Conservation (phyloP, 2,329 filamentous ascomycete species). For the Lecanicillium sp. region DNA sequence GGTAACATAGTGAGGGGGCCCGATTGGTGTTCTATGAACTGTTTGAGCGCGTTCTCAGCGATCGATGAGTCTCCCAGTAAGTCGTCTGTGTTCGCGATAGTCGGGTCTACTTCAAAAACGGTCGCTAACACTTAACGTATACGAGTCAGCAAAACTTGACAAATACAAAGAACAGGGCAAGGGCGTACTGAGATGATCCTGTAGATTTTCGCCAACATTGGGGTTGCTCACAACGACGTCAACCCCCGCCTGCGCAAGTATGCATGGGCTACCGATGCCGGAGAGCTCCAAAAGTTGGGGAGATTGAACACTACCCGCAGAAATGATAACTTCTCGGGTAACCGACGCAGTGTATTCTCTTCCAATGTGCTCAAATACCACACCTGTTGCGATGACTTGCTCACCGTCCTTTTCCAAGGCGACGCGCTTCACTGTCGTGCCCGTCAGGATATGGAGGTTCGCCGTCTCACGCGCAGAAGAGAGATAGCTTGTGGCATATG, state of each 20-base stretch:
- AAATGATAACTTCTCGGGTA: slow-evolving; percentile 50
- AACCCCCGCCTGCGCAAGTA: background rate
- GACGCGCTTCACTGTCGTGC: slow-evolving; percentile 24
- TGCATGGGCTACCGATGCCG: background rate
- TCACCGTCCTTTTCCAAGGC: slow-evolving; percentile 21
- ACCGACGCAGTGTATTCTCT: slow-evolving; percentile 31
- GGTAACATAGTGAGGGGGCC: slow-evolving; percentile 36
- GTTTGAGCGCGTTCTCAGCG: slow-evolving; percentile 27
- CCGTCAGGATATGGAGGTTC: slow-evolving; percentile 36
- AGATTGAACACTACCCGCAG: slow-evolving; percentile 51
- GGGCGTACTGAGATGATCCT: slow-evolving; percentile 35
- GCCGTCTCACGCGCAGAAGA: slow-evolving; percentile 31
- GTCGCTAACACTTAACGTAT: slow-evolving; percentile 32
- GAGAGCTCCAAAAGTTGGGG: slow-evolving; percentile 57
- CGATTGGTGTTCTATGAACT: slow-evolving; percentile 23
- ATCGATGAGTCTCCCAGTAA: slow-evolving; percentile 25
- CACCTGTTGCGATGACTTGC: slow-evolving; percentile 24
- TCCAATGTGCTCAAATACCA: slow-evolving; percentile 32
- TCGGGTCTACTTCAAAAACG: slow-evolving; percentile 40
- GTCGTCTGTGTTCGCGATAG: slow-evolving; percentile 34
- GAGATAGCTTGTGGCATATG: slow-evolving; percentile 42
- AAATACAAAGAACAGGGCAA: no score
- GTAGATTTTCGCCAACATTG: slow-evolving; percentile 51
- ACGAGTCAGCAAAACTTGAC: background rate
- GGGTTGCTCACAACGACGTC: background rate